Evolutionary conservation across 805 yeast species (phyloP), one percentile per base, ranked within the genome.

Genomic region (Candida namnaoensis): DNA sequence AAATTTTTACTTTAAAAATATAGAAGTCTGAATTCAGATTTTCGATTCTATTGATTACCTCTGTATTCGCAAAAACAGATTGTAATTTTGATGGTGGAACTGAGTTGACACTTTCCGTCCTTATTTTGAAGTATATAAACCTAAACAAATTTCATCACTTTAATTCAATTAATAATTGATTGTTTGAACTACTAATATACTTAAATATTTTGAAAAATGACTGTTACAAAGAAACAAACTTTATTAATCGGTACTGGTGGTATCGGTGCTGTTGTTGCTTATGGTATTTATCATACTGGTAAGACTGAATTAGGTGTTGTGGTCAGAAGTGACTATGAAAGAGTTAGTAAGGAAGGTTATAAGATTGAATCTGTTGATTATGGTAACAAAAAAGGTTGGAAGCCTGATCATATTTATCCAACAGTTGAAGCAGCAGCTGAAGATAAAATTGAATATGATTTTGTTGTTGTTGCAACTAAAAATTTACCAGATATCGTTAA

Each of bases 181-280:
- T n/a, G n/a, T n/a, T n/a, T n/a, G n/a, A n/a, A n/a, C n/a, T n/a
- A n/a, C 28, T 7, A 27, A 27, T 27, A 27, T 27, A 7, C 7
- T 7, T 27, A 7, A 27, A 7, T 27, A 27, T 27, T 7, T 27
- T 9, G 9, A 27, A 32, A 45, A 41, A 30, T 30, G 32, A 30
- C 32, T 5, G 10, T 12, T 12, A 9, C 23, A 12, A 34, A 30
- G 13, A 54, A 61, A 12, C 58, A 66, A 41, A 78, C 80, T 14
- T 65, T 86, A 11, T 64, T 86, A 8, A 72, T 87, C 34, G 95
- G 95, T 10, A 74, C 87, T 35, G 96, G 95, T 13, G 95, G 95
- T 34, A 91, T 87, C 9, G 96, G 96, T 32, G 71, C 87, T 14
- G 74, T 87, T 30, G 80, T 82, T 3, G 86, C 95, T 0, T 70